Conservation (phyloP, 2,329 filamentous ascomycete genomes). For the Pseudopithomyces maydicus region DNA sequence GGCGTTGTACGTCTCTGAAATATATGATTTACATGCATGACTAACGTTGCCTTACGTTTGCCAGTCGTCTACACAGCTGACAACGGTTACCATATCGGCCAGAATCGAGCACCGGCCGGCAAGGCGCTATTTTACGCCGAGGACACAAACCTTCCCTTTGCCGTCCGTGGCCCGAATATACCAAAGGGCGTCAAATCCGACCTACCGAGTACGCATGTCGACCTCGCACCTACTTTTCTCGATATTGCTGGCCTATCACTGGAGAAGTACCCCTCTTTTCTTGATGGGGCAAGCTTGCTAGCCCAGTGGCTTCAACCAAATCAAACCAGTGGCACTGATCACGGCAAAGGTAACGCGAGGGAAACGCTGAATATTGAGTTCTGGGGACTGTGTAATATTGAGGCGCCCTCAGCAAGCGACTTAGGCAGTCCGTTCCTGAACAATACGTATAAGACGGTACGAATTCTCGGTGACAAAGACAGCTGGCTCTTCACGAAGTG, state of each 20-base stretch:
- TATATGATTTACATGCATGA: too few species aligned
- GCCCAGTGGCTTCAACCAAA: slow-evolving; percentile 32
- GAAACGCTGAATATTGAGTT: too few species aligned
- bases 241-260: slow-evolving; percentile 23
- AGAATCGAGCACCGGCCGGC: slow-evolving; percentile 45
- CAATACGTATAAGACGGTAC: too few species aligned
- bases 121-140: slow-evolving; percentile 45
- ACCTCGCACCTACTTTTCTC: slow-evolving; percentile 44
- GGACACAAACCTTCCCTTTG: slow-evolving; percentile 47
- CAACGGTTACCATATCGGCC: slow-evolving; percentile 46
- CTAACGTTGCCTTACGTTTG: too few species aligned
- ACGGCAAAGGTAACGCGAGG: too few species aligned
- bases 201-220: slow-evolving; percentile 37
- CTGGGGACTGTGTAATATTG: too few species aligned
- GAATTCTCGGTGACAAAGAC: too few species aligned
- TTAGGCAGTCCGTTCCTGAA: too few species aligned
- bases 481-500: too few species aligned
- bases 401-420: too few species aligned
- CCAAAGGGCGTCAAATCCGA: slow-evolving; percentile 27
- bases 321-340: slow-evolving; percentile 8
- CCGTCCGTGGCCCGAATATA: slow-evolving; percentile 45
- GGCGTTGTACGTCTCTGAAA: too few species aligned
- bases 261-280: slow-evolving; percentile 24
- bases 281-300: slow-evolving; percentile 38
- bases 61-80: slow-evolving; percentile 43